phyloP scores from a whole-genome alignment of 495 filamentous ascomycete species.

The Pyrenopolyporus hunteri region DNA sequence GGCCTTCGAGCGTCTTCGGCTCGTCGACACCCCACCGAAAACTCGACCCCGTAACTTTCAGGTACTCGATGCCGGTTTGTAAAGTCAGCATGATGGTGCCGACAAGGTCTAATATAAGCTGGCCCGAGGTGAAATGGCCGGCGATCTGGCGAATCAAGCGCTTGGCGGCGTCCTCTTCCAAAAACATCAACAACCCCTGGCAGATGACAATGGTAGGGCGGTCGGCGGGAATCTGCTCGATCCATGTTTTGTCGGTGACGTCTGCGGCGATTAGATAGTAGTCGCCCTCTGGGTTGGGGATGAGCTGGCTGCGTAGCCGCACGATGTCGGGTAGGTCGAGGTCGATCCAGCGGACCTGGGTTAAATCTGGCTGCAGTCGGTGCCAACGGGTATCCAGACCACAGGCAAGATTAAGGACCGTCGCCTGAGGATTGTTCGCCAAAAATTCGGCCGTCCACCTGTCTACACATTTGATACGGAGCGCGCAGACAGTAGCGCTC shows the following conservation, averaged over 20 bases:
- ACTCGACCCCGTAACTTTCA: conserved; percentile 22
- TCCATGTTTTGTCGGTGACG: conserved; percentile 30
- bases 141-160: conserved; percentile 26
- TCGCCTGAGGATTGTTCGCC: conserved; percentile 19
- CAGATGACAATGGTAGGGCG: conserved; percentile 32
- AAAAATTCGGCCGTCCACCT: conserved; percentile 34
- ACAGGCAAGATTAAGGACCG: conserved; percentile 39
- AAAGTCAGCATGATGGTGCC: conserved; percentile 14
- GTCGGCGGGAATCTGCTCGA: conserved; percentile 28
- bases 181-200: conserved; percentile 38
- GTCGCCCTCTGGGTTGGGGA: conserved; percentile 30
- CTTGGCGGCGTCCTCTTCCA: conserved; percentile 30
- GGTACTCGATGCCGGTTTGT: conserved; percentile 9
- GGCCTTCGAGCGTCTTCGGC: conserved; percentile 23
- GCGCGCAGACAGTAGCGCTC: conserved; percentile 8
- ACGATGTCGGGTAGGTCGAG: conserved; percentile 38
- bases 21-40: conserved; percentile 36
- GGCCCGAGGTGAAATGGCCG: conserved; percentile 34
- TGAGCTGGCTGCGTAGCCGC: conserved; percentile 24
- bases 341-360: conserved; percentile 36
- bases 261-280: conserved; percentile 29
- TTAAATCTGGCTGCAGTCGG: conserved; percentile 27
- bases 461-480: conserved; percentile 23
- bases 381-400: conserved; percentile 37
- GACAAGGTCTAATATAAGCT: conserved; percentile 36